Base-by-base conservation (phyloP, 2,329 filamentous ascomycete genomes). In the Microcyclospora pomicola region DNA sequence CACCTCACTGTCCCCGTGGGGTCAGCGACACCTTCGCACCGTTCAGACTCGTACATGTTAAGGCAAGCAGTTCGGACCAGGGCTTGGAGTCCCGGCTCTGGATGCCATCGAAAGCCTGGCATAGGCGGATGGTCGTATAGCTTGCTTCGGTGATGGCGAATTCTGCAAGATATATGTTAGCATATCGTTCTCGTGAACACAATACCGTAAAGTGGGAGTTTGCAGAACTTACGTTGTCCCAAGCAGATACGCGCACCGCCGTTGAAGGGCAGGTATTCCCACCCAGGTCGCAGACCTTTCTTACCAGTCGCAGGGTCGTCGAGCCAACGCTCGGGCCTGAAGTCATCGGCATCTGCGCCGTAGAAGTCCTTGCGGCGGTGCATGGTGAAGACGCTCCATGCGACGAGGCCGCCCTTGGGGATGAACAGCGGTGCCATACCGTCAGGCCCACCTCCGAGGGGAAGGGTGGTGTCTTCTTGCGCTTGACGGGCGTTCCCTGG, bases 401-500 rank as follows among this genome's bases (percentile, higher is more conserved):
- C 66, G 42, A 91, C 65, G 5, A 70, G 59, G 1, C 75, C 76
- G 50, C 78, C 74, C 56, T 82, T 79, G 41, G 72, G 70, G 7
- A 85, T 61, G 41, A 75, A 73, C 2, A 88, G 53, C 0, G 80
- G 81, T 32, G 68, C 61, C 2, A 61, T 58, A 29, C 66, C 67
- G 43, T 72, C 66, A 3, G 60, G 54, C 0, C 69, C 69, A 13
- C 69, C 69, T n/a, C 69, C 84, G 13, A 67, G 65, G 0, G 84
- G 84, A 2, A 92, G 71, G 0, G 75, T 82, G 2, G 83, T 87
- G 62, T 87, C 80, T 41, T 67, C 69, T 10, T 84, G 68, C 10
- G 82, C 73, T 27, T 78, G 64, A 44, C 85, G 78, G 36, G 84
- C 71, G 60, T 91, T 91, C 65, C 81, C 82, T 1, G 84, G 83